These are phyloP conservation scores for Allantophomopsis lycopodina DNA, from an alignment of 2,329 filamentous ascomycete genomes.

Conservation along the genomic window DNA sequence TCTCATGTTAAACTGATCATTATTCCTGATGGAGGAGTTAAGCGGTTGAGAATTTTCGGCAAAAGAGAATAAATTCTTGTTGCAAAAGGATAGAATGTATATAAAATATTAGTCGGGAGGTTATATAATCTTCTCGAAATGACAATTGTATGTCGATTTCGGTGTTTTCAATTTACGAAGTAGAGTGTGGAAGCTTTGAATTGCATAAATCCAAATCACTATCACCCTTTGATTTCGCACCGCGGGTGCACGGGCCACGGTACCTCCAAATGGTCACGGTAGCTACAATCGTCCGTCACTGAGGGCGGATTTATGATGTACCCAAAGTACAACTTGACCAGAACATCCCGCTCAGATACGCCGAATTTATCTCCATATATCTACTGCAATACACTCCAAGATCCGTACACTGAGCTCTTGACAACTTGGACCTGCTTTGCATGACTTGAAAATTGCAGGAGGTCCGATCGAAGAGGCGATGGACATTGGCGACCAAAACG, in stretches of 20 bases:
- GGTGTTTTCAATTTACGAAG: too few relatives aligned
- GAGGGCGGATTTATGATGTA: not conserved
- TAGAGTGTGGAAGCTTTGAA: too few relatives aligned
- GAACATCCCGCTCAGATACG: not conserved
- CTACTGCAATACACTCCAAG: not conserved
- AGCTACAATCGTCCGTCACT: not conserved
- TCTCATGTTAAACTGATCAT: conserved; percentile 65
- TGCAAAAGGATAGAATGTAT: too few relatives aligned
- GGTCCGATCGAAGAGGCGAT: conserved; percentile 27
- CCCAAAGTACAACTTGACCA: not conserved
- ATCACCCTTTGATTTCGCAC: too few relatives aligned
- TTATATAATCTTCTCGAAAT: too few relatives aligned
- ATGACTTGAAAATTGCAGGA: conserved; percentile 9
- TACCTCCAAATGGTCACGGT: too few relatives aligned
- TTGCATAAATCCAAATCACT: too few relatives aligned
- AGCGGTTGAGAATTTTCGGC: conserved; percentile 69
- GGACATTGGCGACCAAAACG: conserved; percentile 39
- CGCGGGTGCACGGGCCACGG: too few relatives aligned
- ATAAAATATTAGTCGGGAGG: too few relatives aligned
- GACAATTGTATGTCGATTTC: too few relatives aligned
- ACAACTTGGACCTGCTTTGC: not conserved
- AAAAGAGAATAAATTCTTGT: conserved; percentile 26
- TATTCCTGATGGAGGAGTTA: conserved; percentile 83
- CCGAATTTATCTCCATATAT: too few relatives aligned
- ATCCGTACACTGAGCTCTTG: not conserved